Evolutionary conservation across 1,284 basidiomycete species (phyloP).

Genomic region (Heterobasidion parviporum): DNA sequence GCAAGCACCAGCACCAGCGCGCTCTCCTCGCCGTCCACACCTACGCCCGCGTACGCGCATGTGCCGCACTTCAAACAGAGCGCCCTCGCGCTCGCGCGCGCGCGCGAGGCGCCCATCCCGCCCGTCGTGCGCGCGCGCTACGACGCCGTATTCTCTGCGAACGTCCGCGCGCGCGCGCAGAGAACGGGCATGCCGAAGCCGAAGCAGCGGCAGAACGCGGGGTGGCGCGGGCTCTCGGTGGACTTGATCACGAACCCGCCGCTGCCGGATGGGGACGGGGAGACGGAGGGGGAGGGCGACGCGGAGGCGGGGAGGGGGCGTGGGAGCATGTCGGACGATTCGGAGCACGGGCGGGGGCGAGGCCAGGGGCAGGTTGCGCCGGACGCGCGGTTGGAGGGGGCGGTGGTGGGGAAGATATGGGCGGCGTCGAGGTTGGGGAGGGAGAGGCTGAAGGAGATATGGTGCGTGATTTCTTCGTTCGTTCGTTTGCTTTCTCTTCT

Average conservation of each 20-base stretch:
- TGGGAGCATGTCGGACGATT: background rate
- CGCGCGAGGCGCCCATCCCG: conserved; percentile 28
- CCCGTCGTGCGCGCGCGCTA: conserved; percentile 54
- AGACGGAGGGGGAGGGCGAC: conserved; percentile 24
- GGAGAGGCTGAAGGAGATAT: background rate
- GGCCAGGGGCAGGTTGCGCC: conserved; percentile 3
- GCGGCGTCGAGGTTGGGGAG: background rate
- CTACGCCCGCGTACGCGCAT: background rate
- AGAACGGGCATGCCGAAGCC: conserved; percentile 17
- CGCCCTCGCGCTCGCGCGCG: too few relatives aligned
- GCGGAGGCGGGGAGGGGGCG: conserved; percentile 15
- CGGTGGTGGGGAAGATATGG: background rate
- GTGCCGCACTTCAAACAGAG: background rate
- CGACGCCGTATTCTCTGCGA: conserved; percentile 46
- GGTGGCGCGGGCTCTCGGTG: conserved; percentile 72
- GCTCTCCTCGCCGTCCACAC: background rate
- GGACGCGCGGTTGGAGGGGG: conserved; percentile 33
- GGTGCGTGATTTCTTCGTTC: background rate
- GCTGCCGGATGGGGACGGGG: too few relatives aligned
- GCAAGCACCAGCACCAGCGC: background rate
- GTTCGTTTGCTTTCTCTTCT: background rate
- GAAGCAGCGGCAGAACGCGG: conserved; percentile 48
- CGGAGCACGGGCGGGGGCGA: background rate
- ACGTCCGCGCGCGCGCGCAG: conserved; percentile 5
- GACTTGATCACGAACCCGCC: conserved; percentile 48